These are phyloP conservation scores for Lyophyllum decastes DNA, from an alignment of 768 basidiomycete species.

Conservation along the genomic window DNA sequence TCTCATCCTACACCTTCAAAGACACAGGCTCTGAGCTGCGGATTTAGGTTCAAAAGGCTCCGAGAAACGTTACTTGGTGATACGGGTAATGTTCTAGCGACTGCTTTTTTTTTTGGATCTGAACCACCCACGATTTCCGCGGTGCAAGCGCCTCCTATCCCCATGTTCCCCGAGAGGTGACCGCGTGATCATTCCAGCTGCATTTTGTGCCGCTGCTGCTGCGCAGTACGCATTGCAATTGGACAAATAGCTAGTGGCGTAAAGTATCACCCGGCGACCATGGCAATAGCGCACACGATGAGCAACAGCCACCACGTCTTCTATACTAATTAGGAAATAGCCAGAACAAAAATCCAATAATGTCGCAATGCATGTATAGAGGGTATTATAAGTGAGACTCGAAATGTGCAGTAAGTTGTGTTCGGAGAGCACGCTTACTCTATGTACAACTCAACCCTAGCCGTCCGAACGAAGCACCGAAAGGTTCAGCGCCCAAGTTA, in stretches of 20 bases:
- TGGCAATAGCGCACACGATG: background rate
- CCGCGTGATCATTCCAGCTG: background rate
- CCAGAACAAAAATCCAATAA: slow-evolving; percentile 21
- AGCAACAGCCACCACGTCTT: background rate
- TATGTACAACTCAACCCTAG: slow-evolving; percentile 10
- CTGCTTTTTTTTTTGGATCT: background rate
- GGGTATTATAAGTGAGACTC: slow-evolving; percentile 31
- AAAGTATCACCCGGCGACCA: background rate
- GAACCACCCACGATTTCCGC: background rate
- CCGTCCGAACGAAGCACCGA: background rate
- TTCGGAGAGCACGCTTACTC: slow-evolving; percentile 25
- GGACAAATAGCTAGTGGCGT: background rate
- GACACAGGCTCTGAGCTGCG: background rate
- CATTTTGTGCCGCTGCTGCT: background rate
- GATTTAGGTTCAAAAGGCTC: background rate
- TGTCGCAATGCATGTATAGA: slow-evolving; percentile 21
- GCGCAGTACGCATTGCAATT: background rate
- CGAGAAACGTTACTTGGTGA: background rate
- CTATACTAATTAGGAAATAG: slow-evolving; percentile 7
- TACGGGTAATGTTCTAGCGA: background rate
- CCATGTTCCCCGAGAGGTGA: background rate
- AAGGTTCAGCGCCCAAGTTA: slow-evolving; percentile 22
- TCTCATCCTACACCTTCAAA: background rate
- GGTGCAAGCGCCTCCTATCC: background rate
- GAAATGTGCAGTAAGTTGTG: slow-evolving; percentile 22